Conservation (phyloP, 257 asterid species). For the Penstemon barbatus region DNA sequence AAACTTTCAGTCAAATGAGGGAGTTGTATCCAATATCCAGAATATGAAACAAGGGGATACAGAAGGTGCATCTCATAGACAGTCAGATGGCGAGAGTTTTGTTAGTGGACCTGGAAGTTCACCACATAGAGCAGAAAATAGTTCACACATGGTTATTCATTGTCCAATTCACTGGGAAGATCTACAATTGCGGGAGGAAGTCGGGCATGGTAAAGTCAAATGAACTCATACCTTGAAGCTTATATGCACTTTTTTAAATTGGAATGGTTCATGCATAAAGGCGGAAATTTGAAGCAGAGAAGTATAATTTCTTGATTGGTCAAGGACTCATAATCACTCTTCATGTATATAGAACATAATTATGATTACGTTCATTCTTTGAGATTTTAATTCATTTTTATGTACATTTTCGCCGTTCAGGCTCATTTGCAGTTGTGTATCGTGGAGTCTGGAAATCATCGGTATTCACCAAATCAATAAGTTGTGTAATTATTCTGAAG, state of each 20-base stretch:
- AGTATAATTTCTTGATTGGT: background rate
- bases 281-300: constrained; percentile 9
- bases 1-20: constrained; percentile 22
- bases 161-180: constrained; percentile 67
- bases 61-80: constrained; percentile 29
- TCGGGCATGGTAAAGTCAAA: constrained; percentile 59
- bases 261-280: background rate
- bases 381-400: constrained; percentile 24
- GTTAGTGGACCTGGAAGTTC: constrained; percentile 36
- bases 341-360: background rate
- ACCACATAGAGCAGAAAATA: constrained; percentile 41
- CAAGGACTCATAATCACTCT: background rate
- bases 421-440: constrained; percentile 65
- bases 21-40: constrained; percentile 18
- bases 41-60: constrained; percentile 16
- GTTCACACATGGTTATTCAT: constrained; percentile 27
- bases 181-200: constrained; percentile 53
- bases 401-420: constrained; percentile 36
- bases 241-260: background rate
- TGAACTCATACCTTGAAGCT: background rate
- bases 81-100: constrained; percentile 28
- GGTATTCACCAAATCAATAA: constrained; percentile 33
- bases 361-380: no score
- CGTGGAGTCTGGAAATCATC: constrained; percentile 82
- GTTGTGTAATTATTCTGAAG: constrained; percentile 18